Evolutionary conservation across 2,329 filamentous ascomycete species (phyloP), one percentile per base, ranked within the genome.

Genomic region (Fusarium newnesense): DNA sequence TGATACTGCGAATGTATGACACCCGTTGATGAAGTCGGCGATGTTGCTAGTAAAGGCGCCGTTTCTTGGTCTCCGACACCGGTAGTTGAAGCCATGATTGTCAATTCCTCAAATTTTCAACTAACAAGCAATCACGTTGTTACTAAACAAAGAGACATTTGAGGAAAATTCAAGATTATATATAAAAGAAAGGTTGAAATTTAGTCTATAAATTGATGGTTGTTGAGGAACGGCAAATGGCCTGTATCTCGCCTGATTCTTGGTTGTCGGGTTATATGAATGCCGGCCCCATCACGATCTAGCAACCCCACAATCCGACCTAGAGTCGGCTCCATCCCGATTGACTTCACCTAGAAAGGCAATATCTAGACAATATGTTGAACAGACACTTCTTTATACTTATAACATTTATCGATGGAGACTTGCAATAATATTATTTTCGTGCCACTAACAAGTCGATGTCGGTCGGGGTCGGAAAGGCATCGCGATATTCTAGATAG

Each of bases 51-150:
- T 13, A 73, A 32, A 18, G 53, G 64, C 40, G 64, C 42, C 30
- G 53, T 60, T 62, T 75, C 72, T 65, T 71, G 46, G 7, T 73
- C 60, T 44, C 60, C 72, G 63, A 68, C 39, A 69, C 57, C 56
- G 56, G 63, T 28, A 52, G 60, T 26, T 36, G 50, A 53, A 40
- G 70, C 37, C 71, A 74, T 74, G 42, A 44, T 67, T 19, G 28
- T 28, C 34, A 34, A 44, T 40, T 47, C 54, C 19, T 54, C 57
- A 42, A 44, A n/a, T 26, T 42, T 42, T 21, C 56, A 44, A 47
- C 19, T 52, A 24, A 19, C 12, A 16, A 46, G 50, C 39, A 49
- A 36, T 71, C 47, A 68, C 42, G 40, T 43, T 3, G 6, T 39
- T 16, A 6, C 10, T 13, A 32, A 30, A 4, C 16, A 32, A 46